A percentile compares a stretch with the other conserved stretches of the same genome.
These are phyloP conservation scores for Phyllachora maydis DNA, from an alignment of 2,329 filamentous ascomycete species.

Conservation along the genomic window DNA sequence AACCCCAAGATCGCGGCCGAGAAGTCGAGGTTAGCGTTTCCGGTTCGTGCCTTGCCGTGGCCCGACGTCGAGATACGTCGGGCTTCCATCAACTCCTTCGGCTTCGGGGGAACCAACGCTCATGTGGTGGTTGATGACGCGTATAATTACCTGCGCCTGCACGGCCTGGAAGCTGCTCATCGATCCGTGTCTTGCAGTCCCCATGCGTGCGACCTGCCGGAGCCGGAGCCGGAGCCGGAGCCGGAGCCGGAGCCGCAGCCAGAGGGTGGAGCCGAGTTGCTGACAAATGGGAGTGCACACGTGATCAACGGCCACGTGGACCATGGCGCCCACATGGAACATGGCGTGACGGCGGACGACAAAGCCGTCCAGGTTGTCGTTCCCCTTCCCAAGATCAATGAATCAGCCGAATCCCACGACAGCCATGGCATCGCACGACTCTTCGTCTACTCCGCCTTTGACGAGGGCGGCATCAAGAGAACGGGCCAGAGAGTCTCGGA, in stretches of 20 bases:
- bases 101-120: slow-evolving; percentile 1
- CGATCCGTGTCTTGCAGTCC: background rate
- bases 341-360: no score
- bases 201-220: background rate
- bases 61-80: background rate
- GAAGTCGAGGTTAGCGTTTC: slow-evolving; percentile 1
- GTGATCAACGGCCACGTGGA: background rate
- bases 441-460: background rate
- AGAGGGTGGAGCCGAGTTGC: no score
- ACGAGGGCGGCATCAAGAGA: background rate
- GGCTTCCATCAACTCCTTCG: slow-evolving; percentile 1
- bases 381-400: background rate
- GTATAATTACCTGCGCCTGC: background rate
- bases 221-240: background rate
- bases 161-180: background rate
- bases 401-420: background rate
- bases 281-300: background rate
- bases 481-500: background rate
- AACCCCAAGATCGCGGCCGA: slow-evolving; percentile 1
- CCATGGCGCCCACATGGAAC: no score
- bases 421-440: background rate
- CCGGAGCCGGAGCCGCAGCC: no score
- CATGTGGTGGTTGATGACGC: slow-evolving; percentile 1
- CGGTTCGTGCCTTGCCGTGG: background rate
- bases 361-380: no score